Conservation (phyloP, 306 rosid species). For the Prunus salicina region DNA sequence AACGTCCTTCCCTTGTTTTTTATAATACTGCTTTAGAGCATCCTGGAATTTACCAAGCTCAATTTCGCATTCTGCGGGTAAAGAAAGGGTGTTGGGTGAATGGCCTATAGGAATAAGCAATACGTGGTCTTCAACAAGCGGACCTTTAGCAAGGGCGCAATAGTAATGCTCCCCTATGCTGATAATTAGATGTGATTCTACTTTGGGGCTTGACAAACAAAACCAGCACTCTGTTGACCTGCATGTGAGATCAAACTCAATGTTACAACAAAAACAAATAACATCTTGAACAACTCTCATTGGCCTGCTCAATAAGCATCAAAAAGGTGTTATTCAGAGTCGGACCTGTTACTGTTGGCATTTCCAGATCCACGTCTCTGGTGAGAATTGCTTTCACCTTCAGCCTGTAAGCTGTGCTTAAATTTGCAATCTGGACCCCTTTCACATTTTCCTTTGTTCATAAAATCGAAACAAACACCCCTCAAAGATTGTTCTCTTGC, state of each 20-base stretch:
- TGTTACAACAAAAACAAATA: background rate
- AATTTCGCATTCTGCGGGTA: slow-evolving; percentile 54
- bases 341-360: slow-evolving; percentile 54
- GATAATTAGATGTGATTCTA: slow-evolving; percentile 80
- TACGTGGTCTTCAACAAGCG: slow-evolving; percentile 83
- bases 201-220: slow-evolving; percentile 87
- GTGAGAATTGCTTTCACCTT: slow-evolving; percentile 47
- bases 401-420: slow-evolving; percentile 74
- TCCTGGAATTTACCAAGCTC: slow-evolving; percentile 63
- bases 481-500: slow-evolving; percentile 74
- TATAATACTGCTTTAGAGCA: slow-evolving; percentile 58
- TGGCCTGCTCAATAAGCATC: slow-evolving; percentile 1
- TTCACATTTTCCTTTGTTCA: slow-evolving; percentile 91
- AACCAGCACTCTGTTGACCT: slow-evolving; percentile 98
- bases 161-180: slow-evolving; percentile 81
- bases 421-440: slow-evolving; percentile 84
- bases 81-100: slow-evolving; percentile 60
- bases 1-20: slow-evolving; percentile 69
- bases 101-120: slow-evolving; percentile 81
- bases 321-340: slow-evolving; percentile 14
- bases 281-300: background rate
- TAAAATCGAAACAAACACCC: slow-evolving; percentile 92
- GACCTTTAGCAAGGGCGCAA: slow-evolving; percentile 94
- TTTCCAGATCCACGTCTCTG: slow-evolving; percentile 53
- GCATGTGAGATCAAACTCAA: slow-evolving; percentile 14